Conservation (phyloP, 257 asterid genomes). For the Jasminum sambac region DNA sequence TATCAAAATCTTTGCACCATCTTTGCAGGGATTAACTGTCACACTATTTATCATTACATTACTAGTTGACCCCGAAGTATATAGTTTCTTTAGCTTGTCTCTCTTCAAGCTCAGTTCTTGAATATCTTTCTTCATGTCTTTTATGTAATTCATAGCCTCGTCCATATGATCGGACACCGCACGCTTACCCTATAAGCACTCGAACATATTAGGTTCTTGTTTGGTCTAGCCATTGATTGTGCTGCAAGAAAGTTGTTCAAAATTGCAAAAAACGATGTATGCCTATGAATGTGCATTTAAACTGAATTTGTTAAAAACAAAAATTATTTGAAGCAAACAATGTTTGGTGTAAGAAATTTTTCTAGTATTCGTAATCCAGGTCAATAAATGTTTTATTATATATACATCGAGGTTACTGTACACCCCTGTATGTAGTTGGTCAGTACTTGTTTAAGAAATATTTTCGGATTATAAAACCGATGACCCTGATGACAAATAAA, state of each 20-base stretch:
- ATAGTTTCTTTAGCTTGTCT: constrained; percentile 10
- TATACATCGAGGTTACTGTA: no score
- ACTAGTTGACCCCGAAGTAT: neutral
- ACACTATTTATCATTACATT: neutral
- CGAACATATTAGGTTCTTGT: neutral
- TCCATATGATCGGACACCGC: constrained; percentile 35
- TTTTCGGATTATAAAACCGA: no score
- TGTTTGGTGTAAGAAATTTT: no score
- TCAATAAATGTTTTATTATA: no score
- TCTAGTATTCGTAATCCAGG: no score
- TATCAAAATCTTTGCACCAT: constrained; percentile 36
- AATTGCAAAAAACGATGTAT: no score
- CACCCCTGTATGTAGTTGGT: no score
- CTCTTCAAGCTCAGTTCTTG: constrained; percentile 21
- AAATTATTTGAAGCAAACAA: no score
- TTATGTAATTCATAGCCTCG: constrained; percentile 32
- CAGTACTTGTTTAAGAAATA: no score
- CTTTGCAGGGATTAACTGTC: constrained; percentile 4
- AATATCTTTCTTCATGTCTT: no score
- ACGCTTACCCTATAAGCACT: constrained; percentile 28
- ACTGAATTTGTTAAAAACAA: no score
- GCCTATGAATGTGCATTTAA: no score
- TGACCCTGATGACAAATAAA: neutral
- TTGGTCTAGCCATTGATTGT: neutral
- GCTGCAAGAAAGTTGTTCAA: neutral